These are phyloP conservation scores for Cladosporium sphaerospermum DNA, from an alignment of 2,329 filamentous ascomycete genomes.

Conservation along the genomic window DNA sequence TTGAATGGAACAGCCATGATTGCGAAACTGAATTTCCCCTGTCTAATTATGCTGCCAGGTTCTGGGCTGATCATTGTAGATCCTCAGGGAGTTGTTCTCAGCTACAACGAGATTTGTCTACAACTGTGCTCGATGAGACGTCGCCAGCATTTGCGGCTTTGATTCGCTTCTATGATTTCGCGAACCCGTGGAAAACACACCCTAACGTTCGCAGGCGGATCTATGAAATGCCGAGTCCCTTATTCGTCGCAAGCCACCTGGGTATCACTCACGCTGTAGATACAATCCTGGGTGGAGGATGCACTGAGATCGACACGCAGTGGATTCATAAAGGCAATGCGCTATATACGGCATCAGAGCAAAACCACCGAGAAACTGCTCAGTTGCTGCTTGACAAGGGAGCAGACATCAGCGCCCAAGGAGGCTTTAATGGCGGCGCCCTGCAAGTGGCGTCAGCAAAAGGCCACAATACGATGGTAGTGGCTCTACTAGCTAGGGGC, in stretches of 20 bases:
- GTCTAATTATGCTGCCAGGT: not conserved
- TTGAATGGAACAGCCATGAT: conserved; percentile 3
- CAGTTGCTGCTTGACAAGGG: conserved; percentile 11
- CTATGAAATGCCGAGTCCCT: too few relatives aligned
- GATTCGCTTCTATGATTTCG: not conserved
- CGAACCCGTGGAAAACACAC: not conserved
- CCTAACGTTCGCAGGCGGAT: too few relatives aligned
- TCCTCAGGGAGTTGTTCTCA: not conserved
- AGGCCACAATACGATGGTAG: too few relatives aligned
- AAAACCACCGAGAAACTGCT: conserved; percentile 6
- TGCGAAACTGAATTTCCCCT: not conserved
- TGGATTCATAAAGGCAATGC: conserved; percentile 1
- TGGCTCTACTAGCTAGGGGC: too few relatives aligned
- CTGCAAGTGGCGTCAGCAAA: too few relatives aligned
- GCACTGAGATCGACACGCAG: not conserved
- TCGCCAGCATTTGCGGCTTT: not conserved
- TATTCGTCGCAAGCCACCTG: not conserved
- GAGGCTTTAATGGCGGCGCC: not conserved
- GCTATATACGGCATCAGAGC: conserved; percentile 4
- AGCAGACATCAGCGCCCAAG: conserved; percentile 13
- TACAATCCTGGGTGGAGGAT: not conserved
- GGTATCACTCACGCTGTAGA: not conserved
- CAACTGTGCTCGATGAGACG: not conserved
- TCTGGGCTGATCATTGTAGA: not conserved
- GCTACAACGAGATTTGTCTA: not conserved